Evolutionary conservation across 2,329 filamentous ascomycete genomes (phyloP), one percentile per base, ranked within the genome.

Genomic region (Exophiala sideris): DNA sequence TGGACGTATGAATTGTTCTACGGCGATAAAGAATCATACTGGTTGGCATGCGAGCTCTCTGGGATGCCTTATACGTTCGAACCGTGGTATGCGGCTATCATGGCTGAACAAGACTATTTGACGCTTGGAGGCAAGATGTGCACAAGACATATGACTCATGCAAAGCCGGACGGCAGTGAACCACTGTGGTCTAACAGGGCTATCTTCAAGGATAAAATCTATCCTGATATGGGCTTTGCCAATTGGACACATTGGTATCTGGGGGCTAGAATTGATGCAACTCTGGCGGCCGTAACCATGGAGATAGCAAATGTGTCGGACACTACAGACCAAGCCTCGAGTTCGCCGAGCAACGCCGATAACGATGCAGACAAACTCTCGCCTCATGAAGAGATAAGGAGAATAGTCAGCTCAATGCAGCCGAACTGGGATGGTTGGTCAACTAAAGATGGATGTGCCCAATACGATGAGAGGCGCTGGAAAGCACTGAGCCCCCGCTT

Each of bases 181-280:
- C 50, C 50, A 14, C 49, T 54, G 34, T 54, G 50, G 50, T 24
- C 41, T 20, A 54, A 54, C 39, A 40, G 46, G 20, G 50, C 45
- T 12, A 29, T 54, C 12, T 54, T 39, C 24, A 32, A 49, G 20
- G 21, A 36, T 33, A 54, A 54, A 32, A 29, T 32, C 14, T 32
- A 48, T 14, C 46, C 35, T 14, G 5, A 32, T 12, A 18, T 35
- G 9, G 50, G 50, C 18, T 54, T 40, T 38, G 50, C 50, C 20
- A 40, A 49, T 34, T 50, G 32, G 35, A 49, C 50, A 3, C 50
- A 54, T 33, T 54, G 45, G 45, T 54, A 40, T 14, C 29, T 48
- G 32, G 50, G 50, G 33, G 24, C 41, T n/a, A 29, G 7, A 12
- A n/a, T 18, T 18, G 16, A 18, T 3, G 16, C 2, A 18, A 18